These are phyloP conservation scores for Saxophila tyrrhenica DNA, from an alignment of 495 filamentous ascomycete genomes.

Conservation along the genomic window DNA sequence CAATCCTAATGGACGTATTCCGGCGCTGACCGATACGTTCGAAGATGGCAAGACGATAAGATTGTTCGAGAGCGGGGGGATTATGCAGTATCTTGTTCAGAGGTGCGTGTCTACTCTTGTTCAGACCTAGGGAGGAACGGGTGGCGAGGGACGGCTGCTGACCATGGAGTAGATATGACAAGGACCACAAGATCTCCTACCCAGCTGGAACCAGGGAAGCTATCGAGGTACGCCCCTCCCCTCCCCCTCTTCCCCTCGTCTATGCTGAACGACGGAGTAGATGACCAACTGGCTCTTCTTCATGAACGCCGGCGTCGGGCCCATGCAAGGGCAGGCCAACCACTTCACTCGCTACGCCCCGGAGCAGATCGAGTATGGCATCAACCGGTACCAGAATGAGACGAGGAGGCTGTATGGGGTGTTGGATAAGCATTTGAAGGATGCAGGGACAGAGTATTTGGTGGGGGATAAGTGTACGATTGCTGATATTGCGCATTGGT, in stretches of 20 bases:
- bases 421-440: constrained; percentile 59
- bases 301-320: constrained; percentile 64
- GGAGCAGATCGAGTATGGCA: constrained; percentile 75
- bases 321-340: constrained; percentile 91
- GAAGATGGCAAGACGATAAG: constrained; percentile 60
- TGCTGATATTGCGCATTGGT: constrained; percentile 70
- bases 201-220: constrained; percentile 61
- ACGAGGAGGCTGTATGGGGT: constrained; percentile 69
- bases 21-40: constrained; percentile 65
- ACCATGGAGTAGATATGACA: constrained; percentile 58
- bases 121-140: not conserved
- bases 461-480: constrained; percentile 73
- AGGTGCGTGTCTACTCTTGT: no score
- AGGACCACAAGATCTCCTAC: constrained; percentile 73
- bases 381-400: constrained; percentile 74
- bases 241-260: not conserved
- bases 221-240: constrained; percentile 40
- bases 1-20: constrained; percentile 92
- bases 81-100: constrained; percentile 76
- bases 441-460: constrained; percentile 43
- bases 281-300: constrained; percentile 65
- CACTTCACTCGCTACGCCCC: constrained; percentile 84
- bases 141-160: no score
- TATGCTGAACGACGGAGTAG: constrained; percentile 2
- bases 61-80: constrained; percentile 74